Percentiles rank a stretch among this genome's conserved stretches.
These are phyloP conservation scores for Gentiana dahurica DNA, from an alignment of 257 asterid species.

Conservation along the genomic window DNA sequence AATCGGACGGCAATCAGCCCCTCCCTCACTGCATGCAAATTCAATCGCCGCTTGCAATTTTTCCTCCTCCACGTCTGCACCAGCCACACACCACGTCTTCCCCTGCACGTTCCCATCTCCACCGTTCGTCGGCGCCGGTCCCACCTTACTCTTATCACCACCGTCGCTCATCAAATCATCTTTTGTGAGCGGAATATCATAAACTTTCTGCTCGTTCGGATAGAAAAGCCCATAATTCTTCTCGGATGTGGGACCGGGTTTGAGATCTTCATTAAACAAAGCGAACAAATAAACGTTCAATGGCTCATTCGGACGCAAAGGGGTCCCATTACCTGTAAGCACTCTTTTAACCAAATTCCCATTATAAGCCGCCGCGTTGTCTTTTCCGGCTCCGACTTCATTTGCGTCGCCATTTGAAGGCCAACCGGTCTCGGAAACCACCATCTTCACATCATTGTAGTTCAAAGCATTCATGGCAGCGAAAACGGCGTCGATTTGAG, in stretches of 20 bases:
- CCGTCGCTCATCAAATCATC: conserved; percentile 11
- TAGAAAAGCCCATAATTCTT: conserved; percentile 62
- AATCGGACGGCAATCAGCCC: conserved; percentile 82
- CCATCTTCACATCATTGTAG: conserved; percentile 6
- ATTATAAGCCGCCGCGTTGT: conserved; percentile 24
- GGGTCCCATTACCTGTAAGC: conserved; percentile 28
- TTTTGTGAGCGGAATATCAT: conserved; percentile 36
- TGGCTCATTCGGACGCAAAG: conserved; percentile 23
- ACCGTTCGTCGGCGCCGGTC: conserved; percentile 5
- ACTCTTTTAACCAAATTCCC: conserved; percentile 27
- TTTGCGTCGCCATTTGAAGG: conserved; percentile 40
- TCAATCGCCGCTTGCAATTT: conserved; percentile 47
- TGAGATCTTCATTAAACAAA: conserved; percentile 29
- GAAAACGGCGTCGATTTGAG: conserved; percentile 32
- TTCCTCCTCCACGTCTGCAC: conserved; percentile 23
- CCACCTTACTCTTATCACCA: conserved; percentile 27
- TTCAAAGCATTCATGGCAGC: conserved; percentile 34
- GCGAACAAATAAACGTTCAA: conserved; percentile 29
- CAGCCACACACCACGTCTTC: conserved; percentile 87
- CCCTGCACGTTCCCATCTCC: conserved; percentile 18
- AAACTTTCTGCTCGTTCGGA: conserved; percentile 49
- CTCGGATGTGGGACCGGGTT: conserved; percentile 55
- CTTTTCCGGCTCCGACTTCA: conserved; percentile 24
- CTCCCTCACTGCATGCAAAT: conserved; percentile 76
- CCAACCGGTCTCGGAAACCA: conserved; percentile 54